Evolutionary conservation across 2,329 filamentous ascomycete genomes (phyloP).

Genomic region (Paracoccidioides lutzii): DNA sequence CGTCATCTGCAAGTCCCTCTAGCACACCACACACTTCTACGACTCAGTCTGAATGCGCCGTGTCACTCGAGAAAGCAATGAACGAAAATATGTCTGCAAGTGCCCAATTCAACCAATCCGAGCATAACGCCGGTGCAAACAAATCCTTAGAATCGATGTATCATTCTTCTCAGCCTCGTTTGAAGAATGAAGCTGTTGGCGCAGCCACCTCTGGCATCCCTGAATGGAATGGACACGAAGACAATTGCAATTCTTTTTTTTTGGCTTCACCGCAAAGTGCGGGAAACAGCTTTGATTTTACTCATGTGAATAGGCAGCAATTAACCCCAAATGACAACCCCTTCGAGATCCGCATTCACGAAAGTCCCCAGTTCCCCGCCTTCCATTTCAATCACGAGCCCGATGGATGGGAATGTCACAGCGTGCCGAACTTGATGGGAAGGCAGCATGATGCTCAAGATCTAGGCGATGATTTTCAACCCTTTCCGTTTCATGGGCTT

Average conservation of each 20-base stretch:
- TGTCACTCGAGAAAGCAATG: neutral
- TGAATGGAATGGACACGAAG: neutral
- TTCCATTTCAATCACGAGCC: neutral
- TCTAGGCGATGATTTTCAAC: conserved; percentile 16
- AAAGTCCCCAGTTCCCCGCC: neutral
- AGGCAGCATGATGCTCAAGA: neutral
- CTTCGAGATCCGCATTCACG: neutral
- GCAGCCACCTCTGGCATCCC: neutral
- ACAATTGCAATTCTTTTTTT: neutral
- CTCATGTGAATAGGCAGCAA: neutral
- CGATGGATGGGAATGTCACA: conserved; percentile 6
- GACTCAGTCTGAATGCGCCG: neutral
- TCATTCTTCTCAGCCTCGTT: neutral
- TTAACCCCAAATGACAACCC: neutral
- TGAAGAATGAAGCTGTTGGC: neutral
- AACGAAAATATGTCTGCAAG: neutral
- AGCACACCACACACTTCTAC: conserved; percentile 4
- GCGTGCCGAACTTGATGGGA: neutral
- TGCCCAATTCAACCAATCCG: neutral
- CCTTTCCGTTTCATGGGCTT: conserved; percentile 21
- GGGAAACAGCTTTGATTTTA: neutral
- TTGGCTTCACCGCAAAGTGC: neutral
- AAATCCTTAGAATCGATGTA: neutral
- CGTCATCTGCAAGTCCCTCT: conserved; percentile 6
- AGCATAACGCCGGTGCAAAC: neutral